Conservation (phyloP, 208 protist species). For the Trypanosoma avium region DNA sequence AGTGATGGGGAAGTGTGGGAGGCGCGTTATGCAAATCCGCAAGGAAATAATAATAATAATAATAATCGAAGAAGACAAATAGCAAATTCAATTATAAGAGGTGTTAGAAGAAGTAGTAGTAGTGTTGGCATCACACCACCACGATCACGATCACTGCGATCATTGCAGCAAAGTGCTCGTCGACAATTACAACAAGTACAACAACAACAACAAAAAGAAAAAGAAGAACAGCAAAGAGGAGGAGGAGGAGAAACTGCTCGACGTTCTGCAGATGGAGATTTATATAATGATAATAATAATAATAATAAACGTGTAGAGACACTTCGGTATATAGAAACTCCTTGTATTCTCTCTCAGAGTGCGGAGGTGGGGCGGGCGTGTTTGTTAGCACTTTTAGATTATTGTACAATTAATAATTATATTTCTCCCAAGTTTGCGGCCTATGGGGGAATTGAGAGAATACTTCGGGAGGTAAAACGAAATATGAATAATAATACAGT, state of each 20-base stretch:
- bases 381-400: constrained; percentile 74
- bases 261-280: too few relatives aligned
- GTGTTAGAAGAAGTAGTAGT: too few relatives aligned
- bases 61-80: neutral
- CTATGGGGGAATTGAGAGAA: constrained; percentile 64
- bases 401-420: constrained; percentile 50
- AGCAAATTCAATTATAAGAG: too few relatives aligned
- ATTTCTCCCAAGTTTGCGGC: constrained; percentile 38
- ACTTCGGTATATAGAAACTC: constrained; percentile 35
- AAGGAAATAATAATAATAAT: neutral
- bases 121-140: neutral
- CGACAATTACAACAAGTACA: neutral
- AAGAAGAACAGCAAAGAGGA: neutral
- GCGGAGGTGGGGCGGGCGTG: constrained; percentile 67
- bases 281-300: too few relatives aligned
- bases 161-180: neutral
- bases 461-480: constrained; percentile 69
- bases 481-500: constrained; percentile 26
- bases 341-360: constrained; percentile 70
- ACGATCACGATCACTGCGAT: neutral
- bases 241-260: too few relatives aligned
- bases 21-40: constrained; percentile 10
- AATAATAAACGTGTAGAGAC: neutral
- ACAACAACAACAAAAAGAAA: neutral
- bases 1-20: constrained; percentile 19